A percentile compares a stretch with the other conserved stretches of the same genome.
Evolutionary conservation across 495 filamentous ascomycete species (phyloP).

Genomic region (Penicillium salamii): DNA sequence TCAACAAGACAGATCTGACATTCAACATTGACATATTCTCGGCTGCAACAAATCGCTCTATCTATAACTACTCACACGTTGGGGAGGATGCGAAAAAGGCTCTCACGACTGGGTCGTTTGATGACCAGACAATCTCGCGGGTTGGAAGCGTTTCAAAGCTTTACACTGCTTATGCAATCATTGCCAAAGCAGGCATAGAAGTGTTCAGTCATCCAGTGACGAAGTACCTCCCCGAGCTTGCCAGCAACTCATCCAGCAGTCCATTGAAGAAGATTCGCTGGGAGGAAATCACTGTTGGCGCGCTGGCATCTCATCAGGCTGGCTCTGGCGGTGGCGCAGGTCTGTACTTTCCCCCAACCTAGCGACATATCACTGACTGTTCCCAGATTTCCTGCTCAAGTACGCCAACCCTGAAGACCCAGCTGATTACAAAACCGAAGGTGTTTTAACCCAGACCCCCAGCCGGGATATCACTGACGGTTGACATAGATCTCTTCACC

Average conservation of each 20-base stretch:
- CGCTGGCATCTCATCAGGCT: slow-evolving; percentile 40
- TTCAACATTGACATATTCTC: slow-evolving; percentile 11
- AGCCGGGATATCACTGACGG: background rate
- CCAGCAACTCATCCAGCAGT: slow-evolving; percentile 1
- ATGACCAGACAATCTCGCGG: slow-evolving; percentile 44
- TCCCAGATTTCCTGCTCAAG: background rate
- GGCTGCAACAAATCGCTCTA: slow-evolving; percentile 8
- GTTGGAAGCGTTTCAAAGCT: slow-evolving; percentile 48
- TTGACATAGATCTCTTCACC: slow-evolving; percentile 1
- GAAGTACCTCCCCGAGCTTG: slow-evolving; percentile 53
- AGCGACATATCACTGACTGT: background rate
- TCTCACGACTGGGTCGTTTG: slow-evolving; percentile 5
- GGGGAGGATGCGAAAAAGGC: background rate
- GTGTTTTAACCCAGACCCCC: background rate
- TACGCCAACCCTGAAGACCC: background rate
- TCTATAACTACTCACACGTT: slow-evolving; percentile 13
- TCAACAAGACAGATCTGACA: slow-evolving; percentile 8
- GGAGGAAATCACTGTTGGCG: slow-evolving; percentile 37
- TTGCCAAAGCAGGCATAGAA: slow-evolving; percentile 44
- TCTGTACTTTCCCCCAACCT: background rate
- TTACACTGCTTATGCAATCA: slow-evolving; percentile 44
- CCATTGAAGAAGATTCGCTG: slow-evolving; percentile 31
- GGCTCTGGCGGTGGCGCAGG: slow-evolving; percentile 34
- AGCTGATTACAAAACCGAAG: background rate
- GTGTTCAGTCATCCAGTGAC: slow-evolving; percentile 47